phyloP scores from a whole-genome alignment of 768 basidiomycete genomes.

The Podaxis sp. region DNA sequence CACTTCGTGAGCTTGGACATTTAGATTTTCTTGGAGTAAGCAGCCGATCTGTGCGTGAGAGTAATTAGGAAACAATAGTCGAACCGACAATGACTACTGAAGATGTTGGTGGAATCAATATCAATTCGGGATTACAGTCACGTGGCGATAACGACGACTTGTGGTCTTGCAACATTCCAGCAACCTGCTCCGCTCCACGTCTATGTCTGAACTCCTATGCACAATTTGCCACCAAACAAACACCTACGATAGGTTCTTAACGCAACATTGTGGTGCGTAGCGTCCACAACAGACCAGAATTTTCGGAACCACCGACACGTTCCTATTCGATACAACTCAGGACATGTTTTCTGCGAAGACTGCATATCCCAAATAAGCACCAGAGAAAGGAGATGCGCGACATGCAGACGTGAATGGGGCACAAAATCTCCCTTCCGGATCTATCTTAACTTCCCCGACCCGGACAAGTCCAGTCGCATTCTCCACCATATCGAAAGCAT shows the following conservation, averaged over 20 bases:
- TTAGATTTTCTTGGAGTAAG: background rate
- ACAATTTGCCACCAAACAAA: conserved; percentile 1
- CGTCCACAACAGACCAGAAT: background rate
- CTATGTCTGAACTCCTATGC: conserved; percentile 6
- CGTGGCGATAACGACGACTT: background rate
- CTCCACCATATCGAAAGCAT: conserved; percentile 4
- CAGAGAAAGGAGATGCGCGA: background rate
- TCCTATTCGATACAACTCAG: background rate
- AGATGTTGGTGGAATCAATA: background rate
- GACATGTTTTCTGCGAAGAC: conserved; percentile 8
- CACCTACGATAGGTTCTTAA: background rate
- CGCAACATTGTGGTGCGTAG: conserved; percentile 2
- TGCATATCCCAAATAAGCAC: background rate
- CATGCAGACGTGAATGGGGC: conserved; percentile 4
- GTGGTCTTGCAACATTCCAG: background rate
- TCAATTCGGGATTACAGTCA: background rate
- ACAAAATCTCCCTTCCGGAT: background rate
- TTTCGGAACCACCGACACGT: background rate
- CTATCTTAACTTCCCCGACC: conserved; percentile 1
- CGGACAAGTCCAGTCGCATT: background rate
- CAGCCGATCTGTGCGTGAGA: background rate
- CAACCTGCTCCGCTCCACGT: background rate
- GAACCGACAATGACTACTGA: background rate
- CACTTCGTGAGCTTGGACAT: background rate
- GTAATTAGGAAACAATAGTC: background rate